These are phyloP conservation scores for Isatis tinctoria DNA, from an alignment of 345 rosid genomes.

Conservation along the genomic window DNA sequence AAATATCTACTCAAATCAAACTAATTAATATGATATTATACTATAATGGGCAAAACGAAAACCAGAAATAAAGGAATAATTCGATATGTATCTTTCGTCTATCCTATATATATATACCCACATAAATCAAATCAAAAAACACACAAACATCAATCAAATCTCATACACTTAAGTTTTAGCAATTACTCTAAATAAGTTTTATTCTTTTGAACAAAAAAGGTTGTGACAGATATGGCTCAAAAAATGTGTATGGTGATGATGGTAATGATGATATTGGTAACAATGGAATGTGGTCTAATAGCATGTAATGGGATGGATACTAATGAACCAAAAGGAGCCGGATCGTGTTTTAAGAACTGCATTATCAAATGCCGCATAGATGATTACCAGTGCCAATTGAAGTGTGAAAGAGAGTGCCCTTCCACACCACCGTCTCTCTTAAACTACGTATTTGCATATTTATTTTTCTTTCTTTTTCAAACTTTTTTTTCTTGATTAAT, in stretches of 20 bases:
- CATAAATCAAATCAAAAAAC: not conserved
- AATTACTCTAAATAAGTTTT: too few relatives aligned
- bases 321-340: not conserved
- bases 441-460: not conserved
- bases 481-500: not conserved
- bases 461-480: not conserved
- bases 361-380: not conserved
- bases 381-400: not conserved
- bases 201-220: not conserved
- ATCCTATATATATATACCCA: not conserved
- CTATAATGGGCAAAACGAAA: not conserved
- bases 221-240: not conserved
- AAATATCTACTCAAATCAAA: not conserved
- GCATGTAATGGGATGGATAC: not conserved
- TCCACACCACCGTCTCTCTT: not conserved
- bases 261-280: not conserved
- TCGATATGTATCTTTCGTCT: not conserved
- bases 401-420: not conserved
- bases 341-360: not conserved
- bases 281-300: not conserved
- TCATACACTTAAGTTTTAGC: not conserved
- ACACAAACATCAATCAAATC: not conserved
- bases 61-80: not conserved
- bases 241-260: not conserved
- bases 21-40: too few relatives aligned